Evolutionary conservation across 192 early-diverging fungal genomes (phyloP), one percentile per base, ranked within the genome.

Genomic region (Coemansia sp.): DNA sequence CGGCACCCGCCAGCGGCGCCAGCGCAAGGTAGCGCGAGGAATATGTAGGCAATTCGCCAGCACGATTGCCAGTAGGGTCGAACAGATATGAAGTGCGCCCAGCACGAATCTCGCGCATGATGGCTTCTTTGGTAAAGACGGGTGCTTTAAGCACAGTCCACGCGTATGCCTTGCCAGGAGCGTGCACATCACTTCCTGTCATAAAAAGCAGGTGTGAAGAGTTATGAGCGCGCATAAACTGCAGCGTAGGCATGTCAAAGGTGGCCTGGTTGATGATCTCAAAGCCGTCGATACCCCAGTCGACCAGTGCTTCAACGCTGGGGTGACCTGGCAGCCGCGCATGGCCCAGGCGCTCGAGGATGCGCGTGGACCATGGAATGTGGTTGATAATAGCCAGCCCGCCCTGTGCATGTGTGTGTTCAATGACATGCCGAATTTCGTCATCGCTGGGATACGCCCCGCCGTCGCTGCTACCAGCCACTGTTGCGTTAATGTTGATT

Each of bases 301-400:
- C 76, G 14, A 86, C 64, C 2, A 90, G 69, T 4, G 77, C 64
- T 41, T 84, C 71, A 19, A 84, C 60, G 17, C 84, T 84, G 12
- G 88, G 89, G 38, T 90, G 88, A 32, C 84, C 75, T 7, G 80
- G 83, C 49, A 90, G 72, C 10, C 85, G 82, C 25, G 85, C 76
- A 8, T 78, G 24, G n/a, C 83, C 52, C 55, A 86, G 81, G 29
- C 81, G 79, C 32, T 74, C 72, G 29, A 83, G 80, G 35, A 84
- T 87, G 7, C 70, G 77, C 65, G 86, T 88, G 45, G 85, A 86
- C 89, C 89, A 90, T 0, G 89, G 89, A 49, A 90, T 87, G 62
- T 90, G 89, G 70, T 90, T 90, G 5, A 88, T 85, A 49, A 88
- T 86, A 0, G 85, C 89, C 15, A 90, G 56, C 0, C 89, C 89